Evolutionary conservation across 2,329 filamentous ascomycete genomes (phyloP).

Genomic region (Madurella mycetomatis): DNA sequence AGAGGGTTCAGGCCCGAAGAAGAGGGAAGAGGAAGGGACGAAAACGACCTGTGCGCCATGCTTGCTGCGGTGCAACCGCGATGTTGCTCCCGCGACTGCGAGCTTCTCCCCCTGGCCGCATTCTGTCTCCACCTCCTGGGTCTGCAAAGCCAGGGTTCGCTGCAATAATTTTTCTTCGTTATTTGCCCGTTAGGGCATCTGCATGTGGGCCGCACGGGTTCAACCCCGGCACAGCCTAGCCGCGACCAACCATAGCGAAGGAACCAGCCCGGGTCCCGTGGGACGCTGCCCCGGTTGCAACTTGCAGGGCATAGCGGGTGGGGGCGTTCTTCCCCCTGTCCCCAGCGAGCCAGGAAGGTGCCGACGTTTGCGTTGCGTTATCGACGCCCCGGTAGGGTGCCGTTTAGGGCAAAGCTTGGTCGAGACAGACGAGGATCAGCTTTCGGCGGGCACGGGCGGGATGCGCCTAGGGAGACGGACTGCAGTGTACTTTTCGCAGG

Average conservation of each 20-base stretch:
- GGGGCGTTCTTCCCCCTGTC: too few relatives aligned
- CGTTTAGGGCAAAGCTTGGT: too few relatives aligned
- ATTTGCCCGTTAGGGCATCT: slow-evolving; percentile 19
- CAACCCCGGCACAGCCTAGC: slow-evolving; percentile 11
- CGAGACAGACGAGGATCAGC: too few relatives aligned
- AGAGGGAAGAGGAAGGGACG: background rate
- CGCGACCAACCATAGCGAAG: slow-evolving; percentile 13
- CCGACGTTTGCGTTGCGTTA: background rate
- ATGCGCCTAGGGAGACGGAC: too few relatives aligned
- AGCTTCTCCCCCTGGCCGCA: slow-evolving; percentile 2
- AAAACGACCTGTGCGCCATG: background rate
- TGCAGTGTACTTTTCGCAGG: too few relatives aligned
- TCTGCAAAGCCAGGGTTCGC: slow-evolving; percentile 12
- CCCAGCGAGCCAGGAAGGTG: background rate
- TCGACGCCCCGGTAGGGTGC: too few relatives aligned
- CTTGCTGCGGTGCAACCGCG: background rate
- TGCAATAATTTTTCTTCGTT: slow-evolving; percentile 23
- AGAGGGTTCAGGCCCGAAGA: background rate
- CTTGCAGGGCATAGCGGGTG: background rate
- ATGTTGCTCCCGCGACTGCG: slow-evolving; percentile 14
- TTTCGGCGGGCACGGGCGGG: too few relatives aligned
- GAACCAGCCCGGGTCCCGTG: slow-evolving; percentile 11
- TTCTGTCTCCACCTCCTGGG: background rate
- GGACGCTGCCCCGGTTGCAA: slow-evolving; percentile 12
- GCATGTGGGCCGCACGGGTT: slow-evolving; percentile 11